These are phyloP conservation scores for Geotrichum macrosporum DNA, from an alignment of 1,139 yeast species.

Conservation along the genomic window DNA sequence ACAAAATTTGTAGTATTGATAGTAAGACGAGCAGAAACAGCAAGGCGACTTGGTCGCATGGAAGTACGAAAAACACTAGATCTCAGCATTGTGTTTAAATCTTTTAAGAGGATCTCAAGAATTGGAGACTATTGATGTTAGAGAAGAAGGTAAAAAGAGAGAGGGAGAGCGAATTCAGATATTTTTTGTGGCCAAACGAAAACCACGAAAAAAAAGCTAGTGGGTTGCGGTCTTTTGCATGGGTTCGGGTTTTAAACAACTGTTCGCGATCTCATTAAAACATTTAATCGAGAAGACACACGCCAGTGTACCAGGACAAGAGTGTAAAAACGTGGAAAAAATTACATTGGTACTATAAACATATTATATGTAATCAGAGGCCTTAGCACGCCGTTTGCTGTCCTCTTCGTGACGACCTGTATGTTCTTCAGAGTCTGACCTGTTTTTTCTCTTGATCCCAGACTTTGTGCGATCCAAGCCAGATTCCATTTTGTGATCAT, in stretches of 20 bases:
- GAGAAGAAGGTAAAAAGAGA: conserved; percentile 1
- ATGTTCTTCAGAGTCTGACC: conserved; percentile 1
- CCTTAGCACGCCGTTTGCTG: conserved; percentile 14
- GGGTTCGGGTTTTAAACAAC: too few relatives aligned
- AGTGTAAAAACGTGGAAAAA: too few relatives aligned
- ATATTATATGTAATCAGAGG: conserved; percentile 18
- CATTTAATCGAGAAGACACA: too few relatives aligned
- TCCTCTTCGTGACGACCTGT: conserved; percentile 5
- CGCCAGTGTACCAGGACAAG: too few relatives aligned
- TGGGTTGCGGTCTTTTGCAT: conserved; percentile 13
- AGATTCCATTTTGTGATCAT: too few relatives aligned
- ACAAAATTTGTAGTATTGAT: conserved; percentile 22
- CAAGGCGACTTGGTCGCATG: conserved; percentile 17
- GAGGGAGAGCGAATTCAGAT: conserved; percentile 10
- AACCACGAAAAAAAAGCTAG: not conserved
- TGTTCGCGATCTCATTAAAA: too few relatives aligned
- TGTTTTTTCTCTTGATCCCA: conserved; percentile 11
- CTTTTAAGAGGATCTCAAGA: not conserved
- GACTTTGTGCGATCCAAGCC: too few relatives aligned
- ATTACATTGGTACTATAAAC: too few relatives aligned
- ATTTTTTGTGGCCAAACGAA: not conserved
- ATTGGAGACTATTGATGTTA: too few relatives aligned
- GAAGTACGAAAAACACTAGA: conserved; percentile 20
- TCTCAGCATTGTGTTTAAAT: conserved; percentile 26
- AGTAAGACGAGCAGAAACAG: conserved; percentile 17